A percentile compares a stretch with the other conserved stretches of the same genome.
Evolutionary conservation across 2,329 filamentous ascomycete species (phyloP).

Genomic region (Colletotrichum viniferum): DNA sequence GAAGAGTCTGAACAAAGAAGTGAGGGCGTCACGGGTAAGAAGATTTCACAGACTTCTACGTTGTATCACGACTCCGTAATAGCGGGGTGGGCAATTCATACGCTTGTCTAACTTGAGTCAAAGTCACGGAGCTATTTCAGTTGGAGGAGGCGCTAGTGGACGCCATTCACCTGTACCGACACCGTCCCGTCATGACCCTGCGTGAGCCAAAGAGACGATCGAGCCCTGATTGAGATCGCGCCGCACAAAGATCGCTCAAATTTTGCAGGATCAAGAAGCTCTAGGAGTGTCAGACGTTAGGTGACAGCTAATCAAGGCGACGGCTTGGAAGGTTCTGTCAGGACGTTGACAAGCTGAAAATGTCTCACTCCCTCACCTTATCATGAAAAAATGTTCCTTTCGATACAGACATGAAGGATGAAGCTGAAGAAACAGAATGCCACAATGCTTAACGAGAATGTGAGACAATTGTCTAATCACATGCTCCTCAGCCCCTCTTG

Average conservation of each 20-base stretch:
- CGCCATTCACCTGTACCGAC: neutral
- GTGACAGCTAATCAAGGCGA: neutral
- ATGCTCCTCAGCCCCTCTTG: neutral
- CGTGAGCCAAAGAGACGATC: neutral
- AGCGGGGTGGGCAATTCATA: neutral
- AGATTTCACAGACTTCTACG: neutral
- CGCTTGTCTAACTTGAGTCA: neutral
- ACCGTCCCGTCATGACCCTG: neutral
- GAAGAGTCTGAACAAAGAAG: neutral
- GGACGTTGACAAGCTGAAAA: neutral
- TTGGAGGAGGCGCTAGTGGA: neutral
- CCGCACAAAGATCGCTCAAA: neutral
- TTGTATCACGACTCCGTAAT: neutral
- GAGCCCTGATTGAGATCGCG: neutral
- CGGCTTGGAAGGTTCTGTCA: neutral
- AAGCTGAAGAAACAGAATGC: neutral
- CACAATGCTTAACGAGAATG: neutral
- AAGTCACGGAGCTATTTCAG: neutral
- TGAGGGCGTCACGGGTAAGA: neutral
- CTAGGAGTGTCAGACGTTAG: neutral
- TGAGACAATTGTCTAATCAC: neutral
- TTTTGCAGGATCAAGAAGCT: neutral
- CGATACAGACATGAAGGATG: neutral
- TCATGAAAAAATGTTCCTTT: neutral
- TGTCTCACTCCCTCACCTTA: neutral